These are phyloP conservation scores for Pyrus bretschneideri DNA, from an alignment of 306 rosid species.

Conservation along the genomic window DNA sequence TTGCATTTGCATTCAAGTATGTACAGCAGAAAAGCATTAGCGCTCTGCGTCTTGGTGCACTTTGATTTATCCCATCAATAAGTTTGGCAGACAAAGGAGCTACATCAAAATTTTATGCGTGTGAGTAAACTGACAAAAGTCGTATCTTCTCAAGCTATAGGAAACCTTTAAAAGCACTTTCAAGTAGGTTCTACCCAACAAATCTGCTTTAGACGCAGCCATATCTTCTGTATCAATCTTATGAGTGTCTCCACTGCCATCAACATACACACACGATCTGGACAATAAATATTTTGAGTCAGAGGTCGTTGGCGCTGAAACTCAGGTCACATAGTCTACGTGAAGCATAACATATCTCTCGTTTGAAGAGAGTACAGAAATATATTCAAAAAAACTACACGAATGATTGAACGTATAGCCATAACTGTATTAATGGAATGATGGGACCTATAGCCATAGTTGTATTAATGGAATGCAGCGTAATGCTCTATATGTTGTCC, in stretches of 20 bases:
- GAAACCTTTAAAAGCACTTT: background rate
- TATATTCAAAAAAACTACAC: background rate
- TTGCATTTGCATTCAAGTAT: constrained; percentile 49
- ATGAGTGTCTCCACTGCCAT: constrained; percentile 47
- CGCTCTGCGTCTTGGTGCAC: constrained; percentile 70
- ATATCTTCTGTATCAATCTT: constrained; percentile 63
- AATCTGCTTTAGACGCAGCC: constrained; percentile 53
- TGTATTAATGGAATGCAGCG: background rate
- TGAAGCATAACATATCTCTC: background rate
- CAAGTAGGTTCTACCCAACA: constrained; percentile 37
- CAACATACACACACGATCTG: constrained; percentile 67
- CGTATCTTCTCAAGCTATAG: background rate
- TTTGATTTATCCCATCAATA: constrained; percentile 82
- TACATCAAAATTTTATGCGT: constrained; percentile 19
- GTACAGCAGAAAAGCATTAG: constrained; percentile 65
- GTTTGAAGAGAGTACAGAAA: no score
- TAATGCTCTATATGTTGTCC: no score
- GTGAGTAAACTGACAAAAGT: background rate
- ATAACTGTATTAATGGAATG: background rate
- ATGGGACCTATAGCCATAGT: background rate
- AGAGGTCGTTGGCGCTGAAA: constrained; percentile 10
- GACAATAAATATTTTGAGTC: constrained; percentile 8
- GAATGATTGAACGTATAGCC: background rate
- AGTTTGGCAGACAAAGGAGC: constrained; percentile 66
- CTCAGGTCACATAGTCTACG: background rate